These are phyloP conservation scores for Orychophragmus violaceus DNA, from an alignment of 345 rosid genomes.

Conservation along the genomic window DNA sequence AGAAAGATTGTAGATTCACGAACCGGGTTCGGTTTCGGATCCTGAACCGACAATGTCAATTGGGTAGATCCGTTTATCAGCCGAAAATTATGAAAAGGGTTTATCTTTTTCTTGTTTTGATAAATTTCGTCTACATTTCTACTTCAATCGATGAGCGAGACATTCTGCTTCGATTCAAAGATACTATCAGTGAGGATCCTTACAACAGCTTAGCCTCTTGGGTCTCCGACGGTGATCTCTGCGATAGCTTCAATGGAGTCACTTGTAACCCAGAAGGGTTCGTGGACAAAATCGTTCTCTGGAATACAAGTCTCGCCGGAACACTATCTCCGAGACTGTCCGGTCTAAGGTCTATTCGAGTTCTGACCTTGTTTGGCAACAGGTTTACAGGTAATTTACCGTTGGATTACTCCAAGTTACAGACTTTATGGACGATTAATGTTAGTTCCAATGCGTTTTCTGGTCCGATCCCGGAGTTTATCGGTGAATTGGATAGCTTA, in stretches of 20 bases:
- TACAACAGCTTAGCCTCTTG: conserved; percentile 54
- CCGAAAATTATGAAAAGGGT: conserved; percentile 55
- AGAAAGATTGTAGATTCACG: neutral
- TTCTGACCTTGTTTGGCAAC: conserved; percentile 84
- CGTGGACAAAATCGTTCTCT: conserved; percentile 77
- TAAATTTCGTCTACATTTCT: conserved; percentile 33
- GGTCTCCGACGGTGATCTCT: conserved; percentile 53
- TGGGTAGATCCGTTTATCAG: conserved; percentile 46
- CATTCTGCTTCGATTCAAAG: conserved; percentile 80
- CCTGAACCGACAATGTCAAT: conserved; percentile 54
- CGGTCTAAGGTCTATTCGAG: conserved; percentile 62
- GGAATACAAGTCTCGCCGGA: conserved; percentile 82
- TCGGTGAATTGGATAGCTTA: conserved; percentile 69
- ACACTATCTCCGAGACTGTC: conserved; percentile 62
- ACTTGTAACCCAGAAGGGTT: conserved; percentile 63
- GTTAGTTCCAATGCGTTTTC: conserved; percentile 84
- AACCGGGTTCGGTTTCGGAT: conserved; percentile 14
- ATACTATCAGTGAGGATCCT: conserved; percentile 65
- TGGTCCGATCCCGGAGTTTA: conserved; percentile 82
- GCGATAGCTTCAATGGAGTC: conserved; percentile 63
- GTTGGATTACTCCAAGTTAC: conserved; percentile 50
- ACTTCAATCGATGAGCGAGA: conserved; percentile 52
- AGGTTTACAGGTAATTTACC: conserved; percentile 79
- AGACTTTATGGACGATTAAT: conserved; percentile 85
- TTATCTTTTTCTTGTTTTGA: conserved; percentile 42